Percentiles rank a stretch among this genome's conserved stretches.
Evolutionary conservation across 805 yeast genomes (phyloP).

Genomic region (Schwanniomyces vanrijiae): DNA sequence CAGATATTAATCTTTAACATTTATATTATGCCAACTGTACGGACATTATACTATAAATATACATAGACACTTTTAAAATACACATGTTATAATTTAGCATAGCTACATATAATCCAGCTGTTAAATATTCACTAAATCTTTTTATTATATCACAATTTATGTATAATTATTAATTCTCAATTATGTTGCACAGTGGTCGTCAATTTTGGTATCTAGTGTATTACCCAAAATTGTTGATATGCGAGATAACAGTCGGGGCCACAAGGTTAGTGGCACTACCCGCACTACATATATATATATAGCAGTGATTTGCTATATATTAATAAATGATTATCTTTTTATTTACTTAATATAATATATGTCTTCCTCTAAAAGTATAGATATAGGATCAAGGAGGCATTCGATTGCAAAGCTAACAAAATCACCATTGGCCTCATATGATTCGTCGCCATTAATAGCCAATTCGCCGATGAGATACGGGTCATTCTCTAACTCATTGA

Average conservation of each 20-base stretch:
- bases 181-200: no score
- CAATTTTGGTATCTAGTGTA: background rate
- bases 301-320: background rate
- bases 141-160: no score
- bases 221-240: background rate
- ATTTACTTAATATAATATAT: background rate
- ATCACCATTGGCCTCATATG: conserved; percentile 20
- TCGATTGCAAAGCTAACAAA: conserved; percentile 33
- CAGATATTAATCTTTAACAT: no score
- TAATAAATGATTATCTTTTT: background rate
- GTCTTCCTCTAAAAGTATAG: conserved; percentile 17
- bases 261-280: background rate
- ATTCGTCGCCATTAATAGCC: conserved; percentile 20
- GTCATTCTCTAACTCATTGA: conserved; percentile 8
- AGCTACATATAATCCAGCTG: no score
- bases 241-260: background rate
- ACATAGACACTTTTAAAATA: no score
- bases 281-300: background rate
- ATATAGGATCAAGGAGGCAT: conserved; percentile 16
- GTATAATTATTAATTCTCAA: no score
- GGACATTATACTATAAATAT: no score
- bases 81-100: no score
- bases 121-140: no score
- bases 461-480: conserved; percentile 17
- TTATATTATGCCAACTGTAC: no score